phyloP scores from a whole-genome alignment of 331 rosid genomes.

The Telfairia occidentalis region DNA sequence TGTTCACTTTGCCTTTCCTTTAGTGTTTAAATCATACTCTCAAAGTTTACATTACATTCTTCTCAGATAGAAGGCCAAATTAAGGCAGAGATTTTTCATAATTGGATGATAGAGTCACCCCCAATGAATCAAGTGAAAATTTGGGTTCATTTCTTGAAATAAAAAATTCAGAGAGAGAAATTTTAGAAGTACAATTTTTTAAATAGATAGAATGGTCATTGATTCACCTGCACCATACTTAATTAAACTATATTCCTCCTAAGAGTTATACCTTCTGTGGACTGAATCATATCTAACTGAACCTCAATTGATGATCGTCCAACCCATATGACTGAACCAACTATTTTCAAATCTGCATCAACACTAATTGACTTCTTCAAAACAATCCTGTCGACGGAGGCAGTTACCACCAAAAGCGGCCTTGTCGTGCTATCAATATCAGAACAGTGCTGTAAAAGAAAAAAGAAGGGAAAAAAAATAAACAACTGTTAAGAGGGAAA shows the following conservation, averaged over 20 bases:
- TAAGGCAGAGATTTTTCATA: not conserved
- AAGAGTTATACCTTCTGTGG: conserved; percentile 26
- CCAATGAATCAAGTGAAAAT: not conserved
- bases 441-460: conserved; percentile 53
- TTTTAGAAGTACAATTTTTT: not conserved
- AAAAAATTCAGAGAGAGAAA: not conserved
- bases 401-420: conserved; percentile 72
- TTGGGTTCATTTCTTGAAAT: not conserved
- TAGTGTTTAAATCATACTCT: not conserved
- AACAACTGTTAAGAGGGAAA: not conserved
- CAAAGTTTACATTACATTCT: not conserved
- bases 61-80: not conserved
- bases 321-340: conserved; percentile 87
- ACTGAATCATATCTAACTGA: conserved; percentile 54
- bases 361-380: conserved; percentile 54
- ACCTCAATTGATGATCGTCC: conserved; percentile 94
- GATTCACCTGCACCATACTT: not conserved
- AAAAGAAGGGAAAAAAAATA: not conserved
- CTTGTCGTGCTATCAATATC: conserved; percentile 54
- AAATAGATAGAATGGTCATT: not conserved
- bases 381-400: conserved; percentile 89
- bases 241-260: not conserved
- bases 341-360: conserved; percentile 51
- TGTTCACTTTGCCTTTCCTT: not conserved
- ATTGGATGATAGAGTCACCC: too few relatives aligned